Conservation (phyloP, 306 rosid species). For the Medicago truncatula region DNA sequence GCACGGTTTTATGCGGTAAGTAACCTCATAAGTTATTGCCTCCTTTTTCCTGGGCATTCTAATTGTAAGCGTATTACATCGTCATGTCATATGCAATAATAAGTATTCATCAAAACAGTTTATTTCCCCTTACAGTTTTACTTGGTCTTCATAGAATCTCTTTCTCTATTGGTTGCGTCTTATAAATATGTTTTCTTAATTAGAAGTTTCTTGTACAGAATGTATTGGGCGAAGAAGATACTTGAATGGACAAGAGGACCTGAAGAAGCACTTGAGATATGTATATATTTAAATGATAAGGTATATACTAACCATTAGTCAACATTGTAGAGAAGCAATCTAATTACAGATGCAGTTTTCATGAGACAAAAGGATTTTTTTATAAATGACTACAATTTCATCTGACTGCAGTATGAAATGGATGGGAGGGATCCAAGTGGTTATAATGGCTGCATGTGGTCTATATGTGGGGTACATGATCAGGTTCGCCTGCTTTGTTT, state of each 20-base stretch:
- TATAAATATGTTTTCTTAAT: background rate
- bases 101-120: conserved; percentile 19
- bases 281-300: conserved; percentile 80
- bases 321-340: background rate
- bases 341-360: conserved; percentile 1
- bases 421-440: conserved; percentile 98
- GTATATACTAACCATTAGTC: conserved; percentile 42
- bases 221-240: conserved; percentile 98
- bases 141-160: conserved; percentile 10
- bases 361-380: conserved; percentile 5
- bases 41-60: conserved; percentile 18
- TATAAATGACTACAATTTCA: conserved; percentile 26
- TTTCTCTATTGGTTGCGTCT: conserved; percentile 9
- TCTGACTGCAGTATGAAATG: conserved; percentile 71
- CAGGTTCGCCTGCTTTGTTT: conserved; percentile 61
- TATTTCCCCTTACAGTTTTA: background rate
- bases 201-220: conserved; percentile 54
- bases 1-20: conserved; percentile 97
- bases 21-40: conserved; percentile 27
- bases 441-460: conserved; percentile 97
- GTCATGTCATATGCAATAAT: conserved; percentile 1
- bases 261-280: conserved; percentile 90
- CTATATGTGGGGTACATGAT: conserved; percentile 92
- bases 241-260: conserved; percentile 98
- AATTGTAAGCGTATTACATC: background rate